Conservation (phyloP, 2,329 filamentous ascomycete genomes). For the Cladorrhinum sp. region DNA sequence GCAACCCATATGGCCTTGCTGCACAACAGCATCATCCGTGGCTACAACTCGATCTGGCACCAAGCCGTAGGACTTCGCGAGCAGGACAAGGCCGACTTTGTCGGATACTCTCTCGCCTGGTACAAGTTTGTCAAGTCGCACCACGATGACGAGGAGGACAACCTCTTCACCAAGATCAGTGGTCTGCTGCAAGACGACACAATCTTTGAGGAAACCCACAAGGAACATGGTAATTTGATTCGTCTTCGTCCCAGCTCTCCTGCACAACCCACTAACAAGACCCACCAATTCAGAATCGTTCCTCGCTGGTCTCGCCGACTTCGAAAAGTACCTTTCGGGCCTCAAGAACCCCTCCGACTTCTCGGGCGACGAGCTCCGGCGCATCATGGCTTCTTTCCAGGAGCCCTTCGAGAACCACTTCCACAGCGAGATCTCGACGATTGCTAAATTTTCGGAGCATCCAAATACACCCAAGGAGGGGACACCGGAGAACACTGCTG, state of each 20-base stretch:
- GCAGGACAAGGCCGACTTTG: conserved; percentile 53
- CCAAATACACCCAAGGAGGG: conserved; percentile 48
- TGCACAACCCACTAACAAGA: neutral
- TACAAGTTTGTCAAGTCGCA: conserved; percentile 58
- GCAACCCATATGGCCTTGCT: conserved; percentile 60
- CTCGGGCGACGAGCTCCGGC: conserved; percentile 42
- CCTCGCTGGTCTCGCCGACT: conserved; percentile 48
- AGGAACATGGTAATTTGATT: conserved; percentile 53
- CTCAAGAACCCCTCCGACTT: conserved; percentile 42
- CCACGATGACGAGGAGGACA: conserved; percentile 58
- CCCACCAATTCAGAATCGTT: conserved; percentile 40
- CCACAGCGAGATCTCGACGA: conserved; percentile 53
- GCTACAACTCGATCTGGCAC: conserved; percentile 61
- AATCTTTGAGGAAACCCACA: conserved; percentile 50
- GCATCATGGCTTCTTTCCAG: conserved; percentile 51
- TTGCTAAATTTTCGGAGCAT: conserved; percentile 48
- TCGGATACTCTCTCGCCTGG: conserved; percentile 57
- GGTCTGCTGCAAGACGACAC: conserved; percentile 48
- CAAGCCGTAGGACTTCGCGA: conserved; percentile 53
- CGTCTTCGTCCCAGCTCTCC: too few species aligned
- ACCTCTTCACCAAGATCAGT: conserved; percentile 54
- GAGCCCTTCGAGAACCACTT: conserved; percentile 52
- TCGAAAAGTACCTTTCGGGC: conserved; percentile 49
- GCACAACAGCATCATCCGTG: conserved; percentile 60
- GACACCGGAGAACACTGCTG: conserved; percentile 43